A percentile compares a stretch with the other conserved stretches of the same genome.
Conservation (phyloP, 495 filamentous ascomycete genomes). For the Astrocystis sublimbata region DNA sequence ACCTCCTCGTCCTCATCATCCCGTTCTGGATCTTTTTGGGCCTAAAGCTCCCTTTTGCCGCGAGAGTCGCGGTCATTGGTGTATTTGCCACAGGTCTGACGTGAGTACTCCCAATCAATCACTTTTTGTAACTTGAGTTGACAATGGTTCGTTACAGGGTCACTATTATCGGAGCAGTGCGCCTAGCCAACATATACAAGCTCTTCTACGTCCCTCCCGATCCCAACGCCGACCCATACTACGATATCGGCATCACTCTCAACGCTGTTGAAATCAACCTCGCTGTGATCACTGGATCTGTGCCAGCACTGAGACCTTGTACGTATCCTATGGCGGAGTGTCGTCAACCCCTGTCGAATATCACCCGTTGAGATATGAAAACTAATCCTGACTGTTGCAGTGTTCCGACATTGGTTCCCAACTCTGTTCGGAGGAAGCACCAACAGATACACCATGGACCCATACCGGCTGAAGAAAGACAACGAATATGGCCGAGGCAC, state of each 20-base stretch:
- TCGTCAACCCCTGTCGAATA: too few species aligned
- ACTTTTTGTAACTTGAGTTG: neutral
- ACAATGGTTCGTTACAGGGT: constrained; percentile 29
- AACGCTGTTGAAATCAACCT: constrained; percentile 47
- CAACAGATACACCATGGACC: neutral
- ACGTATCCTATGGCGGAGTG: too few species aligned
- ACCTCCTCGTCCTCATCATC: constrained; percentile 48
- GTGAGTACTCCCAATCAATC: constrained; percentile 29
- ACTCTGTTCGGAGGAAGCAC: constrained; percentile 11
- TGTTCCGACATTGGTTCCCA: constrained; percentile 24
- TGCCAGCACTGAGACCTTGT: constrained; percentile 22
- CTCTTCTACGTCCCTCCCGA: constrained; percentile 15
- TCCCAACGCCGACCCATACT: constrained; percentile 20
- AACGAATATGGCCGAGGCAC: neutral
- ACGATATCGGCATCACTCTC: constrained; percentile 39
- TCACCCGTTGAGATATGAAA: too few species aligned
- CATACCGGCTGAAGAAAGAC: neutral
- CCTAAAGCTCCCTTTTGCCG: constrained; percentile 45
- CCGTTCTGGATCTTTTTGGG: constrained; percentile 50
- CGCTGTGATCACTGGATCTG: constrained; percentile 41
- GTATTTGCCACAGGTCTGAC: constrained; percentile 46
- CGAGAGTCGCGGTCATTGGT: constrained; percentile 46
- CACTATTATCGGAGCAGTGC: constrained; percentile 35
- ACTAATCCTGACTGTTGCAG: too few species aligned
- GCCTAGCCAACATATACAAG: constrained; percentile 20